phyloP scores from a whole-genome alignment of 352 stramenopile genomes.

The Phytophthora citrophthora region DNA sequence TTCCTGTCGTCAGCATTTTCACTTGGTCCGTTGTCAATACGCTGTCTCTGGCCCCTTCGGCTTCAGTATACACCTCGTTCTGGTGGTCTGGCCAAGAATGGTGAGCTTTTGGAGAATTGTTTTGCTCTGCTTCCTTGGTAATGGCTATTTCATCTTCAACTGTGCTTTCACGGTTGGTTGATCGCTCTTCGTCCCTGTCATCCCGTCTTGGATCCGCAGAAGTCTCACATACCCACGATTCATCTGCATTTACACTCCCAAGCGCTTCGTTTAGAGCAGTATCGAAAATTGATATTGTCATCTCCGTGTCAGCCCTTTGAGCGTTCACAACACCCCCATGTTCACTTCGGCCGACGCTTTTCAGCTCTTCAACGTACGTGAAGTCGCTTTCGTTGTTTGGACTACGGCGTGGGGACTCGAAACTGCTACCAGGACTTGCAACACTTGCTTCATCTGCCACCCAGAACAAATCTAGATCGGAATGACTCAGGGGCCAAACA shows the following conservation, averaged over 20 bases:
- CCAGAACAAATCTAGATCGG: slow-evolving; percentile 27
- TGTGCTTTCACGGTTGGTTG: slow-evolving; percentile 13
- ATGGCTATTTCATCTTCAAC: slow-evolving; percentile 5
- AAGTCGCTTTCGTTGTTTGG: slow-evolving; percentile 25
- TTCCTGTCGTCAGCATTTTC: slow-evolving; percentile 13
- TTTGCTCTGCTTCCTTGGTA: slow-evolving; percentile 10
- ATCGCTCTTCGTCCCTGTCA: slow-evolving; percentile 24
- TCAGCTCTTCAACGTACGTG: slow-evolving; percentile 7
- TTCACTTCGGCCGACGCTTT: slow-evolving; percentile 22
- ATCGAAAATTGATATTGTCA: slow-evolving; percentile 32
- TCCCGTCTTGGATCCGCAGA: slow-evolving; percentile 10
- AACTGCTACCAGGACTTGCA: slow-evolving; percentile 3
- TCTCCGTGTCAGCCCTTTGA: slow-evolving; percentile 42
- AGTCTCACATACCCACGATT: slow-evolving; percentile 40
- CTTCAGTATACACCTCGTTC: background rate
- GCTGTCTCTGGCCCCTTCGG: background rate
- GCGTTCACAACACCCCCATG: slow-evolving; percentile 16
- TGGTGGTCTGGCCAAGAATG: slow-evolving; percentile 9
- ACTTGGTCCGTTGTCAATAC: slow-evolving; percentile 9
- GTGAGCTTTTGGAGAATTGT: slow-evolving; percentile 19
- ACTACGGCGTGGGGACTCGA: slow-evolving; percentile 25
- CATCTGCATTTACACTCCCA: slow-evolving; percentile 23
- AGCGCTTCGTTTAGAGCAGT: slow-evolving; percentile 28
- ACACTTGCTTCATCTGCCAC: slow-evolving; percentile 19
- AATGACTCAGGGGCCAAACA: slow-evolving; percentile 28